Base-by-base conservation (phyloP, 1,139 yeast genomes). In the Keqinozyma sinolaborantium region DNA sequence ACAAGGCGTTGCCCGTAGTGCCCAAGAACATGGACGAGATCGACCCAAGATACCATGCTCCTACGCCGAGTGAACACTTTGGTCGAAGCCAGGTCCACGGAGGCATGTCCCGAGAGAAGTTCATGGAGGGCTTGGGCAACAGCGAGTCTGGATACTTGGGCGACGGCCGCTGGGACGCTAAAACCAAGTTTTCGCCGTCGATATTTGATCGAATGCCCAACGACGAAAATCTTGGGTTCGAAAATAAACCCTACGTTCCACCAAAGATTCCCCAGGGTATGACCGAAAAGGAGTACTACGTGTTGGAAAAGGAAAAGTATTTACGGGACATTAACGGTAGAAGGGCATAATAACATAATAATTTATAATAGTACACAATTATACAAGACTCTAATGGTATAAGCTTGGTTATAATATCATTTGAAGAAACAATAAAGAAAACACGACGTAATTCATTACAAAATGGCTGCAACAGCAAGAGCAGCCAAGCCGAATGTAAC, bases 221-320 rank as follows among this genome's bases (percentile, higher is more conserved):
- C 28, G 55, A 53, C 30, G 62, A 55, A 28, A 57, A 58, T 29
- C 26, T 30, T 16, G 58, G 56, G 18, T 49, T 43, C 26, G 56
- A 51, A 27, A 49, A 49, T 27, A 64, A 70, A 30, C 78, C 79
- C 0, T 48, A 48, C 14, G 69, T 73, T 2, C 80, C 80, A 2
- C 78, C 79, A 2, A 73, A 73, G 47, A 64, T 73, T n/a, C 80
- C 80, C 0, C 46, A 58, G 24, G 80, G 80, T 0, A 50, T 74
- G 42, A 53, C 60, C 3, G 70, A 70, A 23, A 59, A 51, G 45
- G 80, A 74, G 44, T 74, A 70, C 42, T 73, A 64, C 38, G 60
- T 63, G 3, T 44, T 68, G 34, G 74, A 69, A 30, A 60, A 53
- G 41, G 71, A 69, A 26, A 61, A 55, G 36, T 69, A 56, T 34